Evolutionary conservation across 257 asterid species (phyloP).

Genomic region (Solanum sejunctum): DNA sequence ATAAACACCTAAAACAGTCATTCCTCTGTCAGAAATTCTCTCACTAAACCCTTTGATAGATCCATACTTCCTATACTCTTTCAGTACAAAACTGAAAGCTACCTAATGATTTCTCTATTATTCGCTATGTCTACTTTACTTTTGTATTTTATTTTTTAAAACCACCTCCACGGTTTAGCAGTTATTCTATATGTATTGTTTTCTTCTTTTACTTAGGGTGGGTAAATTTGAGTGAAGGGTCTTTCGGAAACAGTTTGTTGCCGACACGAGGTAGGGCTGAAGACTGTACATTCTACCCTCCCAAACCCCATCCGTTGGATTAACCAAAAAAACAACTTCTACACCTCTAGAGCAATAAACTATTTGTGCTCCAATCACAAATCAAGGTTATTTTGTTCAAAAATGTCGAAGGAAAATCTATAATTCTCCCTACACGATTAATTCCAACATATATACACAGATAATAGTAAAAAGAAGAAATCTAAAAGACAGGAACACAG

Average conservation of each 20-base stretch:
- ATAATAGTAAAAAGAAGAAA: neutral
- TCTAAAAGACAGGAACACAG: constrained; percentile 63
- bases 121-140: neutral
- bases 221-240: no score
- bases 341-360: neutral
- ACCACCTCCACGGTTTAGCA: neutral
- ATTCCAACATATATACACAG: neutral
- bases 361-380: no score
- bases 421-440: neutral
- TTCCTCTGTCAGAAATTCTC: neutral
- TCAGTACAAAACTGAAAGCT: neutral
- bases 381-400: neutral
- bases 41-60: neutral
- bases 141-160: neutral
- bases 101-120: neutral
- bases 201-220: no score
- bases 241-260: no score
- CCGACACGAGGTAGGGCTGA: neutral
- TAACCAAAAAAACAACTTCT: neutral
- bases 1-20: neutral
- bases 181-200: no score
- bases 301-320: neutral
- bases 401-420: neutral
- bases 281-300: neutral
- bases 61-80: neutral